Evolutionary conservation across 768 basidiomycete genomes (phyloP).

Genomic region (Leccinum variicolor): DNA sequence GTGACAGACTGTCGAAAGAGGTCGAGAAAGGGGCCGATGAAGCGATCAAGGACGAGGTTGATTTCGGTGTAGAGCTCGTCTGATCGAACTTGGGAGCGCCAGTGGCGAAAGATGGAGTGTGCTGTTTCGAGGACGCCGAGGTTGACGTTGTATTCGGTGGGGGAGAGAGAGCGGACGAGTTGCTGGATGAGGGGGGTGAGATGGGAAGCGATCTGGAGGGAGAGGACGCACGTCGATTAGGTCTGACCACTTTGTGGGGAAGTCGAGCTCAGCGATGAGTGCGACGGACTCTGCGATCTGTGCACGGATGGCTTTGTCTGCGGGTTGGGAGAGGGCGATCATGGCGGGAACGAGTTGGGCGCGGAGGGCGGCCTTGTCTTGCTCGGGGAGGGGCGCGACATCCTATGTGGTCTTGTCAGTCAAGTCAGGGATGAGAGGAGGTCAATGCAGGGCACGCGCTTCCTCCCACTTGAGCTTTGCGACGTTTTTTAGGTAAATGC

Average conservation of each 20-base stretch:
- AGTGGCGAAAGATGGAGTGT: slow-evolving; percentile 92
- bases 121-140: slow-evolving; percentile 90
- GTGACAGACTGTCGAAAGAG: slow-evolving; percentile 70
- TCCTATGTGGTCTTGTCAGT: slow-evolving; percentile 42
- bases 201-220: slow-evolving; percentile 2
- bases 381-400: slow-evolving; percentile 62
- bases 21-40: slow-evolving; percentile 79
- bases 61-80: slow-evolving; percentile 87
- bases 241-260: slow-evolving; percentile 84
- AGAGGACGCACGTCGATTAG: slow-evolving; percentile 76
- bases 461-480: slow-evolving; percentile 88
- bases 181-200: slow-evolving; percentile 51
- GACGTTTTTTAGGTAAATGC: slow-evolving; percentile 91
- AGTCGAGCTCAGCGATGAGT: slow-evolving; percentile 88
- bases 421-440: neutral
- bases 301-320: slow-evolving; percentile 69
- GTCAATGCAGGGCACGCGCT: slow-evolving; percentile 41
- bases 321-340: slow-evolving; percentile 74
- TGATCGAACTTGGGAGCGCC: slow-evolving; percentile 88
- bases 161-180: slow-evolving; percentile 81
- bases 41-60: slow-evolving; percentile 82
- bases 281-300: slow-evolving; percentile 94
- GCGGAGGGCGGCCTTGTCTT: slow-evolving; percentile 73
- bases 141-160: slow-evolving; percentile 79
- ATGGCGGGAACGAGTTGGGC: slow-evolving; percentile 85